A percentile compares a stretch with the other conserved stretches of the same genome.
phyloP scores from a whole-genome alignment of 139 green algal species.

The Monoraphidium neglectum region DNA sequence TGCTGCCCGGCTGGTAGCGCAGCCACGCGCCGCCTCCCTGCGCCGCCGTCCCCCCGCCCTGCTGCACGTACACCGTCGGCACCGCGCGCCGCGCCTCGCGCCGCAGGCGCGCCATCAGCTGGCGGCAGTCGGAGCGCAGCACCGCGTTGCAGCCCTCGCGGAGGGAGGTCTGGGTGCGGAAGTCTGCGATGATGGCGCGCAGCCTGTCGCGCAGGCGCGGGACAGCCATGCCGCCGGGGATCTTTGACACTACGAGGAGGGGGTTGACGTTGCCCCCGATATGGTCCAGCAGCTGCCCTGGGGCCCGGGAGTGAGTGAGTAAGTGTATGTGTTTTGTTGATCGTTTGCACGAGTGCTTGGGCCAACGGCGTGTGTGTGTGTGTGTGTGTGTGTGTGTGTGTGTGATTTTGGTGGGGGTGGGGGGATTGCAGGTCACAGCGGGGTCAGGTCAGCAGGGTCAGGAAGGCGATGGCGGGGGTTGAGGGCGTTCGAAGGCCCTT shows the following conservation, averaged over 20 bases:
- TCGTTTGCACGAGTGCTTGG: not conserved
- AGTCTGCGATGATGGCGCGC: conserved; percentile 90
- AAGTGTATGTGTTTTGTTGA: not conserved
- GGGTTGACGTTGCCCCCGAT: conserved; percentile 83
- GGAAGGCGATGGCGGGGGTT: too few relatives aligned
- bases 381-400: too few relatives aligned
- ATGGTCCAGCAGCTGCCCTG: conserved; percentile 86
- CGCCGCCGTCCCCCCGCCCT: too few relatives aligned
- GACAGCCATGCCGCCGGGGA: conserved; percentile 83
- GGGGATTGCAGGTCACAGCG: too few relatives aligned
- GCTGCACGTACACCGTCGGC: conserved; percentile 16
- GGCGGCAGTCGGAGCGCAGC: conserved; percentile 74
- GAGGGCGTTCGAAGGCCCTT: too few relatives aligned
- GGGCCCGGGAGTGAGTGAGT: not conserved
- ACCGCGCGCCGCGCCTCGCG: conserved; percentile 19
- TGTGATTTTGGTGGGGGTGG: too few relatives aligned
- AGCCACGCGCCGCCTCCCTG: too few relatives aligned
- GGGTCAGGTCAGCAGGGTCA: too few relatives aligned
- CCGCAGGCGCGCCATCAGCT: conserved; percentile 52
- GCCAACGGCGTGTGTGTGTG: too few relatives aligned
- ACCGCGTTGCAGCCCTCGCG: conserved; percentile 90
- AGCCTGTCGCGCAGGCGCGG: conserved; percentile 74
- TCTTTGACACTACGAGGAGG: conserved; percentile 72
- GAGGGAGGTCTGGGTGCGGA: conserved; percentile 77
- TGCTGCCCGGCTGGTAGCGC: too few relatives aligned